Percentiles rank a stretch among this genome's conserved stretches.
Conservation (phyloP, 495 filamentous ascomycete genomes). For the Venustampulla echinocandica region DNA sequence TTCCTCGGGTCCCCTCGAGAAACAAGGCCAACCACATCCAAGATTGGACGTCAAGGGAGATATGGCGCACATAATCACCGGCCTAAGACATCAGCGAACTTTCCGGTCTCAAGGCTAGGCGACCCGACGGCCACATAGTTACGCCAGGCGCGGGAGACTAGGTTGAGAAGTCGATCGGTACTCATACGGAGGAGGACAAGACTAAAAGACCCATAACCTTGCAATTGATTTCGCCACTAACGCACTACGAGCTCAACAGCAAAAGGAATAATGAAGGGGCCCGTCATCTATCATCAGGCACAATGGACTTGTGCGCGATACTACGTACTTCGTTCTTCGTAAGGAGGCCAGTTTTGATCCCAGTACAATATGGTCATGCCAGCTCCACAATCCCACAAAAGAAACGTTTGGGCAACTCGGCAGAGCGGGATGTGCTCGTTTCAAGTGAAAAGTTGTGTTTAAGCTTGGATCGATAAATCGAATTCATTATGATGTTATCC, state of each 20-base stretch:
- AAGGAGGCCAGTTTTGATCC: too few relatives aligned
- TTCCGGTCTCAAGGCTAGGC: background rate
- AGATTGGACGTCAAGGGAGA: too few relatives aligned
- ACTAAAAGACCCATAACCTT: too few relatives aligned
- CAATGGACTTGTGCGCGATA: too few relatives aligned
- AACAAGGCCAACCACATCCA: conserved; percentile 3
- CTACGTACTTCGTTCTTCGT: too few relatives aligned
- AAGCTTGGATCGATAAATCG: conserved; percentile 9
- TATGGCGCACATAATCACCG: conserved; percentile 10
- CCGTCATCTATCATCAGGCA: too few relatives aligned
- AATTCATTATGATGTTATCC: conserved; percentile 9
- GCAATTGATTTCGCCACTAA: too few relatives aligned
- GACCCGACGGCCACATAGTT: background rate
- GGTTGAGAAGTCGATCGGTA: too few relatives aligned
- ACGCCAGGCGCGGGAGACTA: background rate
- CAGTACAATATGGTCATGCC: too few relatives aligned
- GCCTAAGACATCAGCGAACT: conserved; percentile 3
- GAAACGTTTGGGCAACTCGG: background rate
- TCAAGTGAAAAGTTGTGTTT: background rate
- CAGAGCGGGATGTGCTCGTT: background rate
- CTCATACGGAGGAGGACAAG: too few relatives aligned
- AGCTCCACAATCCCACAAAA: background rate
- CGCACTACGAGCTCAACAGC: too few relatives aligned
- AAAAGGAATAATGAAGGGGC: too few relatives aligned
- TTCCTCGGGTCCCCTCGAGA: background rate